Conservation (phyloP, 768 basidiomycete species). For the Lyophyllum decastes region DNA sequence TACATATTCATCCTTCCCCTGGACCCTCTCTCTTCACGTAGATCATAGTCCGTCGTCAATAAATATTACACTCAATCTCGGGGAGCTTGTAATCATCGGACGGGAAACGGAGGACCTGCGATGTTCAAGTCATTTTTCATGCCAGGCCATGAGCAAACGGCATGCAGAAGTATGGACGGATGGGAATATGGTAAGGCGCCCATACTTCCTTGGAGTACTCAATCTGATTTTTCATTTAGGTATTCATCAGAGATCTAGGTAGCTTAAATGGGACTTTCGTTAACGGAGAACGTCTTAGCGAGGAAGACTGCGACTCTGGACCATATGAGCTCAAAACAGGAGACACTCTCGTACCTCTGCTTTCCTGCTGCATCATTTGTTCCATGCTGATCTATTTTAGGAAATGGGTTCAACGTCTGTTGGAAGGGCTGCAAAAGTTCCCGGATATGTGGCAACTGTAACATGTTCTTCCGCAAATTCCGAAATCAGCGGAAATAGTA, state of each 20-base stretch:
- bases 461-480: neutral
- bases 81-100: neutral
- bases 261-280: slow-evolving; percentile 4
- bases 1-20: neutral
- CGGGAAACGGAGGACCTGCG: neutral
- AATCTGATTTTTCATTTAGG: neutral
- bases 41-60: neutral
- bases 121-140: neutral
- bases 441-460: neutral
- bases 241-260: neutral
- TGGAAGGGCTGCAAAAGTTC: neutral
- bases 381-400: neutral
- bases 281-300: slow-evolving; percentile 5
- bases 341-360: neutral
- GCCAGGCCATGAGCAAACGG: neutral
- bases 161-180: neutral
- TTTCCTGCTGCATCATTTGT: neutral
- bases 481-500: neutral
- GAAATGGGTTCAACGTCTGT: neutral
- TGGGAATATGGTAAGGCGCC: neutral
- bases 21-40: neutral
- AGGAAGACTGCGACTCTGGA: neutral
- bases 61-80: neutral
- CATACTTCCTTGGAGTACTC: neutral
- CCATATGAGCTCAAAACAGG: neutral